These are phyloP conservation scores for Monilinia vaccinii-corymbosi DNA, from an alignment of 2,329 filamentous ascomycete genomes.

Conservation along the genomic window DNA sequence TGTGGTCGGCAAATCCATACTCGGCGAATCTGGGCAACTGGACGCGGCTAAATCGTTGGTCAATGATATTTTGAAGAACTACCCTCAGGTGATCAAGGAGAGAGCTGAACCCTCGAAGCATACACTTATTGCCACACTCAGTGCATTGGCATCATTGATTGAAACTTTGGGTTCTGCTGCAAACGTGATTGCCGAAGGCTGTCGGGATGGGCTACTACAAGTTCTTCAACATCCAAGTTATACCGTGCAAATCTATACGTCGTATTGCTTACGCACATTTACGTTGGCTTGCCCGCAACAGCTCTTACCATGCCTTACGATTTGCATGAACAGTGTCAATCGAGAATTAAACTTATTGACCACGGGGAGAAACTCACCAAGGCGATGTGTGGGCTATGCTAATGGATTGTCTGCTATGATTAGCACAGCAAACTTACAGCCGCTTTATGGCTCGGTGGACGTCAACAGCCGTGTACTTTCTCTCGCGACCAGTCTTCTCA, in stretches of 20 bases:
- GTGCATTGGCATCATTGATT: constrained; percentile 71
- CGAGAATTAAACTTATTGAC: constrained; percentile 74
- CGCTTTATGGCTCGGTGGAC: constrained; percentile 89
- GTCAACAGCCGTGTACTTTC: constrained; percentile 86
- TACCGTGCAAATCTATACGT: constrained; percentile 85
- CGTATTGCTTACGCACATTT: constrained; percentile 77
- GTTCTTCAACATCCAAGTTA: constrained; percentile 93
- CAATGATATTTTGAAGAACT: constrained; percentile 87
- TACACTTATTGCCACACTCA: constrained; percentile 68
- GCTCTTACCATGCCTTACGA: constrained; percentile 79
- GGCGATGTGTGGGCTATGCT: constrained; percentile 81
- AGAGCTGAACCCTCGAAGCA: constrained; percentile 83
- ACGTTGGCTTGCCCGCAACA: constrained; percentile 89
- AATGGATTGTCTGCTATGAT: constrained; percentile 85
- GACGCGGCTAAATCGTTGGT: constrained; percentile 73
- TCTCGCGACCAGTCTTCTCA: constrained; percentile 84
- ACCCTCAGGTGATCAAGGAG: constrained; percentile 81
- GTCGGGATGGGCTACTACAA: constrained; percentile 79
- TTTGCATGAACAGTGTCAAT: constrained; percentile 92
- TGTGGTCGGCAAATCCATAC: constrained; percentile 67
- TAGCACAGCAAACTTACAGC: constrained; percentile 79
- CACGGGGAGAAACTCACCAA: constrained; percentile 66
- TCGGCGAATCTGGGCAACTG: constrained; percentile 84
- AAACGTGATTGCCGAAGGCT: constrained; percentile 68
- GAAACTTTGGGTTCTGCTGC: constrained; percentile 73